Evolutionary conservation across 2,329 filamentous ascomycete genomes (phyloP), one percentile per base, ranked within the genome.

Genomic region (Gliomastix tumulicola): DNA sequence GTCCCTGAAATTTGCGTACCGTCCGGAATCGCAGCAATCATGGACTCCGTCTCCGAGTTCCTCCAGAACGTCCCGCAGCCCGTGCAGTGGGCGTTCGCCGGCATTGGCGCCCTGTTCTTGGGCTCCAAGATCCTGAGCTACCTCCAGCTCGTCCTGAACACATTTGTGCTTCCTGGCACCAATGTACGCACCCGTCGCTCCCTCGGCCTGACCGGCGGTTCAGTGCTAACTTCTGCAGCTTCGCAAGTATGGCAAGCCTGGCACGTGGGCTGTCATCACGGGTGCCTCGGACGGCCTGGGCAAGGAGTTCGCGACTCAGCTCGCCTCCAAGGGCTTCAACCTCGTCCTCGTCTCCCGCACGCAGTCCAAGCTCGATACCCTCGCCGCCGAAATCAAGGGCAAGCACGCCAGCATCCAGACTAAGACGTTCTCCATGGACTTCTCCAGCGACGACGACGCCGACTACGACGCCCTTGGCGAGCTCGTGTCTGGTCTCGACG

Each of bases 251-350:
- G 92, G 89, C 48, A 84, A 84, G 49, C 87, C 88, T 53, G 90
- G 90, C 43, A 89, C 84, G 40, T 98, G 90, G 89, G 92, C 87
- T 21, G 78, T 98, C 38, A 76, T 98, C 28, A 98, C 92, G 19
- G 92, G 92, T 44, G 92, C 90, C 35, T 96, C 89, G 10, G 92
- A 98, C 62, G 94, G 92, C 45, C 81, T 98, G 44, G 92, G 92
- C 57, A 97, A 95, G 65, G 92, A 98, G 66, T 98, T 88, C 58
- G 88, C 90, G 25, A 73, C 84, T 21, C 88, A 97, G 60, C 81
- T 98, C 39, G 89, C 92, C 18, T 71, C 78, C 43, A 89, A 92
- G 58, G 89, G 89, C 51, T 98, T 90, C 78, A 97, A 96, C 65
- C 71, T 97, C 49, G 69, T 98, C 44, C 86, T 98, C 49, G 82